These are phyloP conservation scores for Casuarina glauca DNA, from an alignment of 306 rosid genomes.

Conservation along the genomic window DNA sequence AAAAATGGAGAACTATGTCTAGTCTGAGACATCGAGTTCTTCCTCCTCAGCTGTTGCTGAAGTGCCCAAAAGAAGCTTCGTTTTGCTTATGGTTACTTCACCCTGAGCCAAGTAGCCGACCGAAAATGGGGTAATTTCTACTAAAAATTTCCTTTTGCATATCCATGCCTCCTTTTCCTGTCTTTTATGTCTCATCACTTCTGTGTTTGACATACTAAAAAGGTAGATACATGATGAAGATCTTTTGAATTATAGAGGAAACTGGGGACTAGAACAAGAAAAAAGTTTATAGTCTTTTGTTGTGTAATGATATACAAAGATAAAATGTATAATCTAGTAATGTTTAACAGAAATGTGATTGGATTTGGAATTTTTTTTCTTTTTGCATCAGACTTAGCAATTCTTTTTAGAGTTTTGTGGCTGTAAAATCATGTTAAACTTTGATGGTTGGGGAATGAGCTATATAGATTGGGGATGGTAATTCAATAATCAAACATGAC, in stretches of 20 bases:
- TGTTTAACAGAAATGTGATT: not conserved
- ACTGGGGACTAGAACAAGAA: not conserved
- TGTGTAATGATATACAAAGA: not conserved
- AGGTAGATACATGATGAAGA: not conserved
- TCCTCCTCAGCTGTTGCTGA: slow-evolving; percentile 94
- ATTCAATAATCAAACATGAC: not conserved
- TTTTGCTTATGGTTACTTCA: slow-evolving; percentile 95
- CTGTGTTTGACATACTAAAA: not conserved
- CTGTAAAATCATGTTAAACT: not conserved
- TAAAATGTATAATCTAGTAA: not conserved
- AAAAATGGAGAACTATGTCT: slow-evolving; percentile 83
- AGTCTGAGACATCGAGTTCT: slow-evolving; percentile 94
- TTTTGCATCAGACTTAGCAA: not conserved
- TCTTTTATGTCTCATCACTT: not conserved
- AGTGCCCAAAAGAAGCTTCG: slow-evolving; percentile 98
- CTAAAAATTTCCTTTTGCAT: slow-evolving; percentile 17
- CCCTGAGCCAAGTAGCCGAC: slow-evolving; percentile 88
- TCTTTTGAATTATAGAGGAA: not conserved
- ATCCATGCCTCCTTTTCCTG: slow-evolving; percentile 1
- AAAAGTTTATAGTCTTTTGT: not conserved
- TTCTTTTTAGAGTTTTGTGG: not conserved
- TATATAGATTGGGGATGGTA: not conserved
- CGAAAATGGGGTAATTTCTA: slow-evolving; percentile 66
- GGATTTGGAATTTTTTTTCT: not conserved
- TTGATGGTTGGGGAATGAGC: not conserved